Evolutionary conservation across 805 yeast species (phyloP).

Genomic region (Wickerhamomyces silvicola): DNA sequence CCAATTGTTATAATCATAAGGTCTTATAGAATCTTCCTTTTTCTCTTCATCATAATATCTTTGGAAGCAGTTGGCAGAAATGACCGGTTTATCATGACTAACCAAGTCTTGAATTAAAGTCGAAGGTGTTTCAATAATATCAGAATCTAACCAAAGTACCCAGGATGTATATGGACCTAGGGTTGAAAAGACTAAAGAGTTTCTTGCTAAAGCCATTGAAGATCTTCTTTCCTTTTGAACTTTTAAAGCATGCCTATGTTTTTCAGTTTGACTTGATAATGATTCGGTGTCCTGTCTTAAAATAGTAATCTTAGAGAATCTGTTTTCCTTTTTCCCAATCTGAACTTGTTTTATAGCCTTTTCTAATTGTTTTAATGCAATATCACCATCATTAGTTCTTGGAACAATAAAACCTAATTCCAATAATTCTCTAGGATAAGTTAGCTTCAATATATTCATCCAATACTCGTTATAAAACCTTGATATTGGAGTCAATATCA

Average conservation of each 20-base stretch:
- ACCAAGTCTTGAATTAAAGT: constrained; percentile 84
- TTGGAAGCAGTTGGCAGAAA: constrained; percentile 93
- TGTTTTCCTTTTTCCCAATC: constrained; percentile 50
- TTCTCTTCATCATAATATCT: constrained; percentile 59
- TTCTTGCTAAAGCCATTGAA: constrained; percentile 91
- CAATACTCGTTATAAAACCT: constrained; percentile 82
- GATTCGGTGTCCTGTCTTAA: constrained; percentile 87
- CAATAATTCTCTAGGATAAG: constrained; percentile 78
- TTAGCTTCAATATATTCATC: constrained; percentile 68
- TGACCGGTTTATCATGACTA: constrained; percentile 74
- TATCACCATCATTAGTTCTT: constrained; percentile 73
- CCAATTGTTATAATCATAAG: constrained; percentile 97
- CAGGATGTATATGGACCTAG: constrained; percentile 86
- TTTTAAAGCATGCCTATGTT: constrained; percentile 80
- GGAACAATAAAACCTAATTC: constrained; percentile 93
- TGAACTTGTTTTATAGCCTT: constrained; percentile 69
- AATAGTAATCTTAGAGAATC: constrained; percentile 80
- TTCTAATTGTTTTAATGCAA: constrained; percentile 66
- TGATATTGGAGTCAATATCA: constrained; percentile 87
- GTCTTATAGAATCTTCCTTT: constrained; percentile 56
- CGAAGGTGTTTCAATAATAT: constrained; percentile 82
- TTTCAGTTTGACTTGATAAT: constrained; percentile 67
- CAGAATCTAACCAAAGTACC: constrained; percentile 96
- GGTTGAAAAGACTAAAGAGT: constrained; percentile 83
- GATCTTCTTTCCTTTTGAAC: constrained; percentile 87